phyloP scores from a whole-genome alignment of 768 basidiomycete species.

The Myochromella boudieri region DNA sequence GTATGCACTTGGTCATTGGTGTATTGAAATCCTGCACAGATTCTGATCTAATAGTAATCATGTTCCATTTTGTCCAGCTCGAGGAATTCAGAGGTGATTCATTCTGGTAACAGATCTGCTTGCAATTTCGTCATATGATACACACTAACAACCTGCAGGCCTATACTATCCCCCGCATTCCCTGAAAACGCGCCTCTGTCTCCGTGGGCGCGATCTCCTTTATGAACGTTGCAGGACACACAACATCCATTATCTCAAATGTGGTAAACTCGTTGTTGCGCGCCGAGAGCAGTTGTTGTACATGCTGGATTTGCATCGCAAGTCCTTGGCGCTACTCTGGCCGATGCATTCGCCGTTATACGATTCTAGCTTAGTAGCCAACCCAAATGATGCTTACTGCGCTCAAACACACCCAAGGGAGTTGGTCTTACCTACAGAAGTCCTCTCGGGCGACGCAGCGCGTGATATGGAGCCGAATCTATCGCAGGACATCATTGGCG shows the following conservation, averaged over 20 bases:
- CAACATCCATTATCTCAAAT: conserved; percentile 66
- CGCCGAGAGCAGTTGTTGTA: conserved; percentile 64
- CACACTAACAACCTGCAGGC: conserved; percentile 41
- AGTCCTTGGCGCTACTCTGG: conserved; percentile 55
- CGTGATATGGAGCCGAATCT: conserved; percentile 81
- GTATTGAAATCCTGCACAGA: not conserved
- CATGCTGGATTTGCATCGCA: conserved; percentile 65
- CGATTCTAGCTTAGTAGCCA: no score
- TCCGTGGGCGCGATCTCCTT: conserved; percentile 82
- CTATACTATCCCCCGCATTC: conserved; percentile 83
- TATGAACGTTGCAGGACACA: conserved; percentile 70
- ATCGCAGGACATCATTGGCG: conserved; percentile 64
- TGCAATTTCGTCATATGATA: not conserved
- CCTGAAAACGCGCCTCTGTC: conserved; percentile 82
- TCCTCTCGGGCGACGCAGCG: conserved; percentile 69
- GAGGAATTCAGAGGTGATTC: conserved; percentile 93
- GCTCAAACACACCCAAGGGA: no score
- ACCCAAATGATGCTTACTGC: no score
- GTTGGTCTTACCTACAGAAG: conserved; percentile 55
- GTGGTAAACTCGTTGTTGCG: conserved; percentile 91
- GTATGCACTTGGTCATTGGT: conserved; percentile 32
- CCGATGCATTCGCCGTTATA: conserved; percentile 38
- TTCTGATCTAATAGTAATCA: no score
- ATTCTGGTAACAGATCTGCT: conserved; percentile 57
- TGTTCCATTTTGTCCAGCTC: conserved; percentile 52